Conservation (phyloP, 108 stramenopile species). For the Cyclotella distinguenda region DNA sequence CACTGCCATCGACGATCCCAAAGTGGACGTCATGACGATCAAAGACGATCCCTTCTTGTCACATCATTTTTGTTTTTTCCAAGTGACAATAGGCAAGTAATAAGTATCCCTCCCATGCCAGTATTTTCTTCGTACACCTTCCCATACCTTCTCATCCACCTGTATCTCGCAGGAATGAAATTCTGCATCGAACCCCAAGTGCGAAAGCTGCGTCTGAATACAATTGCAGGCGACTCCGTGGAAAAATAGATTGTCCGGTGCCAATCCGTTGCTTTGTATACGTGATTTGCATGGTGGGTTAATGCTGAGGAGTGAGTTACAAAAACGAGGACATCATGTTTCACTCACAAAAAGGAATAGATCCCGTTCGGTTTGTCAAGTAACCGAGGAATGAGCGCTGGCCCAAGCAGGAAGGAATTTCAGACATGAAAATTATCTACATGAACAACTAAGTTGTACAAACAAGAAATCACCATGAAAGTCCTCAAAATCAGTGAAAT, state of each 20-base stretch:
- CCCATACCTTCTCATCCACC: conserved; percentile 77
- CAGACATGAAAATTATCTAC: background rate
- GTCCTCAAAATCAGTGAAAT: conserved; percentile 86
- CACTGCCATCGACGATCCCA: no score
- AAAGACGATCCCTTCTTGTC: no score
- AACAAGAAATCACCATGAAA: conserved; percentile 68
- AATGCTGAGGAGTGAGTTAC: background rate
- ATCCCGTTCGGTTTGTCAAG: conserved; percentile 73
- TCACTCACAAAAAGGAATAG: conserved; percentile 78
- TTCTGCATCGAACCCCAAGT: conserved; percentile 74
- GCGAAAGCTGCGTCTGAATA: conserved; percentile 73
- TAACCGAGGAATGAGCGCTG: conserved; percentile 41
- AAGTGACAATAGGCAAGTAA: conserved; percentile 79
- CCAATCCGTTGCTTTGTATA: conserved; percentile 75
- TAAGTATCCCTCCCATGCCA: conserved; percentile 91
- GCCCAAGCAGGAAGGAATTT: no score
- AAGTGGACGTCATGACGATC: no score
- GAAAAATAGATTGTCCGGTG: conserved; percentile 94
- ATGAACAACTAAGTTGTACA: no score
- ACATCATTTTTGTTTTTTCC: conserved; percentile 51
- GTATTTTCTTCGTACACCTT: conserved; percentile 88
- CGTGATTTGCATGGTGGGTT: background rate
- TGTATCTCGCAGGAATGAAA: conserved; percentile 83
- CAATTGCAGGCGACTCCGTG: conserved; percentile 90
- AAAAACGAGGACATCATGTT: conserved; percentile 20